A percentile compares a stretch with the other conserved stretches of the same genome.
Evolutionary conservation across 495 filamentous ascomycete genomes (phyloP).

Genomic region (Xylaria venustula): DNA sequence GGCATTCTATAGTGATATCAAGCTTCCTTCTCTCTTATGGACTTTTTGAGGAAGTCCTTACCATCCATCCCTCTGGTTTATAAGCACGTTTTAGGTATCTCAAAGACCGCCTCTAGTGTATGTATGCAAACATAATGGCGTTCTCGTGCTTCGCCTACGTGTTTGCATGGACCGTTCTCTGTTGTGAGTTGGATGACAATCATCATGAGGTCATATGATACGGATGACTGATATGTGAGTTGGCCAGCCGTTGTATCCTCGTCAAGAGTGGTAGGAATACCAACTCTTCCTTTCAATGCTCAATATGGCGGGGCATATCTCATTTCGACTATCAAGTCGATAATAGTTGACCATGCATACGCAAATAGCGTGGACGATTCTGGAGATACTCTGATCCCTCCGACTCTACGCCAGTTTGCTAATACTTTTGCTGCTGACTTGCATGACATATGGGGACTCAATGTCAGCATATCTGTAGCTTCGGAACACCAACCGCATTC

Average conservation of each 20-base stretch:
- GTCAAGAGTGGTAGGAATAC: conserved; percentile 31
- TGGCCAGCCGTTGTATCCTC: background rate
- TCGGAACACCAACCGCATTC: conserved; percentile 21
- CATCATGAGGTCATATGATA: background rate
- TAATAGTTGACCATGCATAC: conserved; percentile 45
- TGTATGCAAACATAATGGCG: background rate
- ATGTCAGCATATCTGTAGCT: conserved; percentile 25
- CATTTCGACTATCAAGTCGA: conserved; percentile 30
- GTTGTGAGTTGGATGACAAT: background rate
- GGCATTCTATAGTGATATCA: background rate
- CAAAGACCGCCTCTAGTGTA: background rate
- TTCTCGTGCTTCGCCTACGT: background rate
- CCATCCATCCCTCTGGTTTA: background rate
- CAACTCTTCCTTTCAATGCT: conserved; percentile 36
- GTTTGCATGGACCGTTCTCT: background rate
- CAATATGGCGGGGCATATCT: conserved; percentile 26
- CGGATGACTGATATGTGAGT: background rate
- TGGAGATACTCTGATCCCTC: conserved; percentile 50
- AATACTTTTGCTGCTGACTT: conserved; percentile 43
- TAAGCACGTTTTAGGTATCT: background rate
- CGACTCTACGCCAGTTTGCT: conserved; percentile 43
- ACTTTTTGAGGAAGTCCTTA: no score
- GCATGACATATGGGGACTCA: conserved; percentile 23
- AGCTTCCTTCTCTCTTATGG: background rate
- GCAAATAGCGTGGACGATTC: conserved; percentile 31